Percentiles rank a stretch among this genome's conserved stretches.
Evolutionary conservation across 768 basidiomycete genomes (phyloP).

Genomic region (Fistulinella prunicolor): DNA sequence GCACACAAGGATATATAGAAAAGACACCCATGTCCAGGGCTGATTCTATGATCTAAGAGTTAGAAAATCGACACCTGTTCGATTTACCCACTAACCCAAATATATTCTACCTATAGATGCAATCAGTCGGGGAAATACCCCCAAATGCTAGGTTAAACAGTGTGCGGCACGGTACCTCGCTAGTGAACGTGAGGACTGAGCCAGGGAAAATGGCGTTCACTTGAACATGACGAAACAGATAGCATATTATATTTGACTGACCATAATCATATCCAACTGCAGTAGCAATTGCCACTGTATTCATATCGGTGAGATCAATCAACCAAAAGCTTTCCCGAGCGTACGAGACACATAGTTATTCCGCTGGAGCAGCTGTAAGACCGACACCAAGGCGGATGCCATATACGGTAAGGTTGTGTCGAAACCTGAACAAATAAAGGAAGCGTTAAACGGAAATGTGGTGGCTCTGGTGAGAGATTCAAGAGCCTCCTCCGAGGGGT

Average conservation of each 20-base stretch:
- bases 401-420: too few relatives aligned
- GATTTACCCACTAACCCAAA: conserved; percentile 9
- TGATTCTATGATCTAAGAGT: background rate
- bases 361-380: too few relatives aligned
- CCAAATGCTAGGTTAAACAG: background rate
- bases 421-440: too few relatives aligned
- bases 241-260: background rate
- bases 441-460: too few relatives aligned
- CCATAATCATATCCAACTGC: conserved; percentile 10
- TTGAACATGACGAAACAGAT: background rate
- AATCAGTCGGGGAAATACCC: background rate
- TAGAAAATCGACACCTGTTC: background rate
- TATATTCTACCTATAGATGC: conserved; percentile 4
- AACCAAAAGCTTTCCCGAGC: background rate
- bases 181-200: conserved; percentile 7
- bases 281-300: conserved; percentile 1
- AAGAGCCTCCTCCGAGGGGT: too few relatives aligned
- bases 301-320: background rate
- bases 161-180: conserved; percentile 1
- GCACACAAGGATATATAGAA: conserved; percentile 11
- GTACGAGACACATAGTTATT: conserved; percentile 1
- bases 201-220: too few relatives aligned
- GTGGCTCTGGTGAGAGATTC: too few relatives aligned
- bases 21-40: conserved; percentile 11
- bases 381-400: too few relatives aligned